Conservation (phyloP, 2,329 filamentous ascomycete genomes). For the Metarhizium sp. region DNA sequence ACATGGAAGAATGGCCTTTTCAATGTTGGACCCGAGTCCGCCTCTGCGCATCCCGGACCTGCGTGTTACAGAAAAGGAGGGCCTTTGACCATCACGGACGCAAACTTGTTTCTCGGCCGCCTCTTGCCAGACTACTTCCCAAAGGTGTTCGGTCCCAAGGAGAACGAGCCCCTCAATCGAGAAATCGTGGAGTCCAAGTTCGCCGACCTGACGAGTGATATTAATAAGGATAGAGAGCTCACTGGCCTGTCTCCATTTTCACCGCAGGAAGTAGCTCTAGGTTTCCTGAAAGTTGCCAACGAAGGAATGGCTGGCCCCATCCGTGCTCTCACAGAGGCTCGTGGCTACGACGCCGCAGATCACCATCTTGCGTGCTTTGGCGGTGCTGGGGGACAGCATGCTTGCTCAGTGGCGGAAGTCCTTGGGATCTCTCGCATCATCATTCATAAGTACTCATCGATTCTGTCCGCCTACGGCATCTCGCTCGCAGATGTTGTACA, state of each 20-base stretch:
- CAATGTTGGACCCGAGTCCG: constrained; percentile 62
- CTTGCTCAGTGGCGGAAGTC: constrained; percentile 29
- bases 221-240: constrained; percentile 27
- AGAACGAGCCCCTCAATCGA: constrained; percentile 22
- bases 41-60: constrained; percentile 60
- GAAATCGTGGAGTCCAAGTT: constrained; percentile 31
- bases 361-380: constrained; percentile 27
- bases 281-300: constrained; percentile 24
- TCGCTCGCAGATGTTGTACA: constrained; percentile 33
- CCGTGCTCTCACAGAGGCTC: constrained; percentile 22
- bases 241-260: constrained; percentile 17
- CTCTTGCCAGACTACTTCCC: constrained; percentile 55
- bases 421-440: constrained; percentile 31
- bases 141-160: constrained; percentile 36
- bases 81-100: constrained; percentile 63
- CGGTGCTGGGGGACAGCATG: constrained; percentile 31
- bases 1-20: constrained; percentile 66
- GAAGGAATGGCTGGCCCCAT: constrained; percentile 25
- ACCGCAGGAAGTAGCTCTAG: constrained; percentile 24
- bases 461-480: constrained; percentile 36
- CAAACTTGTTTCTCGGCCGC: constrained; percentile 58
- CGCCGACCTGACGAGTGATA: constrained; percentile 26
- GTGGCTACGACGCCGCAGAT: constrained; percentile 21
- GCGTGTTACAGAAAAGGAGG: constrained; percentile 66
- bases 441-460: constrained; percentile 33